Base-by-base conservation (phyloP, 2,329 filamentous ascomycete genomes). In the Sclerotinia nivalis region DNA sequence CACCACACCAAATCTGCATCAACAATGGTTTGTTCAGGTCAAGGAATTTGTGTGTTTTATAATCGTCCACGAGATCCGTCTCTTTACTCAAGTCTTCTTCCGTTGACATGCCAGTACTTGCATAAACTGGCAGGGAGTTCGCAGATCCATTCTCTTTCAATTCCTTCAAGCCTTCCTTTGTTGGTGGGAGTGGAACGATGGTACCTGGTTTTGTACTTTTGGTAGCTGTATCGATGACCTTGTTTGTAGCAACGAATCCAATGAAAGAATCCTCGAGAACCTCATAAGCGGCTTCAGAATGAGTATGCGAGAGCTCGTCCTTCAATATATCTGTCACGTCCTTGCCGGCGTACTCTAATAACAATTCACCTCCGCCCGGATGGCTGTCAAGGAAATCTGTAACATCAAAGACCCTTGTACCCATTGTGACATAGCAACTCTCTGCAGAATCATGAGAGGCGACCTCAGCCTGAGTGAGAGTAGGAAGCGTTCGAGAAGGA, bases 251-350 rank as follows among this genome's bases (percentile, higher is more conserved):
- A 47, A 97, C 83, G 77, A 96, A 97, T 22, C 93, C 96, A 71
- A 98, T 85, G 22, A 95, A 85, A 59, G 88, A 91, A 54, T 98
- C 96, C 59, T 97, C 92, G 37, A 99, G 85, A 20, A 98, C 91
- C 76, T 98, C 95, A 81, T 97, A 99, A n/a, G 96, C 96, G 2
- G 93, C 86, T 72, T 98, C 94, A 61, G 91, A 93, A 80, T 99
- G 96, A 56, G 84, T 82, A 78, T 99, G 96, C 47, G 94, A 97
- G 56, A 87, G 82, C 72, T 89, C 85, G 78, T 99, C 94, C 78
- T 91, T 89, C 81, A 99, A 84, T 71, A 97, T 96, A 4, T 89
- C 85, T 73, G 87, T 86, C 70, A 97, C 85, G 80, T 99, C 96
- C 80, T 93, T 92, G 74, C 95, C 95, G 45, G 87, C 96, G 80